Conservation (phyloP, 495 filamentous ascomycete species). For the Sporormia fimetaria region DNA sequence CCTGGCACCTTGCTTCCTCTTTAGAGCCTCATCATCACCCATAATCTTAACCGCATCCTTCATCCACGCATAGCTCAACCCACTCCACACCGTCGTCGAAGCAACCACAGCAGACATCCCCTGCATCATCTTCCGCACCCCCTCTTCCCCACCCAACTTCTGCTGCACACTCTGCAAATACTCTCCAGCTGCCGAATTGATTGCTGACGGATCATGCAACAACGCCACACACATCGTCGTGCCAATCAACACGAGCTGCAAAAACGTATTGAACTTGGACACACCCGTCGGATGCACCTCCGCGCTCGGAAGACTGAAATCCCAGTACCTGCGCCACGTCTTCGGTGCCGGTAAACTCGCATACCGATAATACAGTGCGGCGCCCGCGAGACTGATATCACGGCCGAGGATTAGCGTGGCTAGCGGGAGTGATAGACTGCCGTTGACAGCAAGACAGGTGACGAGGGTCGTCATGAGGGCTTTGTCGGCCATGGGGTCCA, state of each 20-base stretch:
- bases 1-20: conserved; percentile 33
- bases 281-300: conserved; percentile 87
- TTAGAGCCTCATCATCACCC: conserved; percentile 31
- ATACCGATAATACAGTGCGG: conserved; percentile 90
- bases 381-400: conserved; percentile 73
- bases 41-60: conserved; percentile 34
- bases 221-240: conserved; percentile 24
- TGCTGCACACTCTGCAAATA: conserved; percentile 1
- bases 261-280: conserved; percentile 53
- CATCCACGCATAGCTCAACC: conserved; percentile 32
- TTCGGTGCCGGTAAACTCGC: conserved; percentile 87
- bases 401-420: conserved; percentile 81
- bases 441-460: conserved; percentile 68
- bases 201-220: conserved; percentile 17
- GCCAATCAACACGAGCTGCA: conserved; percentile 35
- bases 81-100: conserved; percentile 32
- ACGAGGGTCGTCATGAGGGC: conserved; percentile 81
- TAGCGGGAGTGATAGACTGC: conserved; percentile 71
- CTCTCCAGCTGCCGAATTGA: conserved; percentile 5
- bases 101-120: conserved; percentile 30
- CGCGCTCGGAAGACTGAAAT: conserved; percentile 83
- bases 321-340: conserved; percentile 91
- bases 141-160: conserved; percentile 9
- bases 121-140: conserved; percentile 22
- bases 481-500: conserved; percentile 78